Evolutionary conservation across 1,284 basidiomycete species (phyloP).

Genomic region (Irpex lacteus): DNA sequence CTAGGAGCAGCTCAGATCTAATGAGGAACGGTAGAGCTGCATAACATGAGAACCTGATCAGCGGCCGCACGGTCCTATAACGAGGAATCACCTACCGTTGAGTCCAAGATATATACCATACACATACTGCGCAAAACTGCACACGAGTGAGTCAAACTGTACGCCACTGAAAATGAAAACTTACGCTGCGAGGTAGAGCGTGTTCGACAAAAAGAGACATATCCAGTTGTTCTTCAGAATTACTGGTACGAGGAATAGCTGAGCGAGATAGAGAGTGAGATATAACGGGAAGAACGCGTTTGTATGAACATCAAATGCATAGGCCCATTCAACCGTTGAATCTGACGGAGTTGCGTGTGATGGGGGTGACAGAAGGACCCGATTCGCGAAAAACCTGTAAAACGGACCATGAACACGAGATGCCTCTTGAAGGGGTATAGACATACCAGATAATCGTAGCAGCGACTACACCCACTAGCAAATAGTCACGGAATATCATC

Average conservation of each 20-base stretch:
- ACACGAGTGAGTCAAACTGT: neutral
- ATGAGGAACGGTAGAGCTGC: slow-evolving; percentile 88
- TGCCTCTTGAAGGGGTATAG: neutral
- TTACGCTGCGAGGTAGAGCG: slow-evolving; percentile 83
- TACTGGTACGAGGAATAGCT: slow-evolving; percentile 81
- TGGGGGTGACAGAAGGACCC: slow-evolving; percentile 66
- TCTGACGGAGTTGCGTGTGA: slow-evolving; percentile 72
- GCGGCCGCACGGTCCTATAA: neutral
- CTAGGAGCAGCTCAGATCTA: slow-evolving; percentile 81
- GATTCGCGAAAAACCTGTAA: slow-evolving; percentile 71
- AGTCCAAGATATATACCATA: slow-evolving; percentile 91
- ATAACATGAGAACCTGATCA: slow-evolving; percentile 6
- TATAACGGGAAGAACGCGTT: slow-evolving; percentile 94
- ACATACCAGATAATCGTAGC: slow-evolving; percentile 79
- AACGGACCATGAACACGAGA: slow-evolving; percentile 1
- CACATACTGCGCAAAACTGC: slow-evolving; percentile 81
- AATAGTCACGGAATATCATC: slow-evolving; percentile 88
- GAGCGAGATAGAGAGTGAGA: slow-evolving; percentile 82
- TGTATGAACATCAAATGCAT: slow-evolving; percentile 93
- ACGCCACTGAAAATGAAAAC: slow-evolving; percentile 23
- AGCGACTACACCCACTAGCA: slow-evolving; percentile 70
- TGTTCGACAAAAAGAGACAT: slow-evolving; percentile 90
- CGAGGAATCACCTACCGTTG: slow-evolving; percentile 48
- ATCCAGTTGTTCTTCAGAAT: slow-evolving; percentile 86
- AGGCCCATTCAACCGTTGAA: slow-evolving; percentile 84